Evolutionary conservation across 2,329 filamentous ascomycete species (phyloP).

Genomic region (Aureobasidium sp.): DNA sequence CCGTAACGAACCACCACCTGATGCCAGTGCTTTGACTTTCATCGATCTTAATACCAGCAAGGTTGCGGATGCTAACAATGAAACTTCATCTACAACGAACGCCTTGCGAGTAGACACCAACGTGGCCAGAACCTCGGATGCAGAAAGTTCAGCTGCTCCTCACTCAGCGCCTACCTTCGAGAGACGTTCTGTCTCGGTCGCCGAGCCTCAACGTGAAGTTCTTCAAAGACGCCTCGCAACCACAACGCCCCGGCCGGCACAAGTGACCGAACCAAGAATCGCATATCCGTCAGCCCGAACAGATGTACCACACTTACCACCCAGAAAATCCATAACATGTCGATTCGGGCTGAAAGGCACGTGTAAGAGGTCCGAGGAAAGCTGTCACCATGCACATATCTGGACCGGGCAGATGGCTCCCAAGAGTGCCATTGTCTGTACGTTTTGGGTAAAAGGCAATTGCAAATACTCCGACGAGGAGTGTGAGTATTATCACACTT

Average conservation of each 20-base stretch:
- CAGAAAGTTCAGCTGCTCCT: background rate
- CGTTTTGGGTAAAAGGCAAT: background rate
- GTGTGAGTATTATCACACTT: conserved; percentile 6
- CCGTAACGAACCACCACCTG: conserved; percentile 21
- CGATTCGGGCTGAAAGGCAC: conserved; percentile 14
- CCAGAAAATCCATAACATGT: conserved; percentile 15
- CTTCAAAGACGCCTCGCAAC: background rate
- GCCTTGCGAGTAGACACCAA: background rate
- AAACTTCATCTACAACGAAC: background rate
- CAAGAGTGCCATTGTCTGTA: background rate
- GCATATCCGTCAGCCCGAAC: background rate
- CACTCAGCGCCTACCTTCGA: background rate
- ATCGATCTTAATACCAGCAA: conserved; percentile 24
- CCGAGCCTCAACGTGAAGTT: background rate
- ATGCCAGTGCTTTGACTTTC: conserved; percentile 19
- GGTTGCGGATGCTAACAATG: background rate
- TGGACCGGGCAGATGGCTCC: background rate
- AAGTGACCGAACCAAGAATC: background rate
- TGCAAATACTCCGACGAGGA: conserved; percentile 7
- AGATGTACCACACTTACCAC: no score
- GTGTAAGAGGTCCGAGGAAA: conserved; percentile 13
- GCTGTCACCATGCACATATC: conserved; percentile 16
- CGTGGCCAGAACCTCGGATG: background rate
- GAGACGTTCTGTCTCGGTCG: background rate
- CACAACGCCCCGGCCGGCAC: background rate